Percentiles rank a stretch among this genome's conserved stretches.
Evolutionary conservation across 1,284 basidiomycete genomes (phyloP).

Genomic region (Cryptococcus jaspeensis): DNA sequence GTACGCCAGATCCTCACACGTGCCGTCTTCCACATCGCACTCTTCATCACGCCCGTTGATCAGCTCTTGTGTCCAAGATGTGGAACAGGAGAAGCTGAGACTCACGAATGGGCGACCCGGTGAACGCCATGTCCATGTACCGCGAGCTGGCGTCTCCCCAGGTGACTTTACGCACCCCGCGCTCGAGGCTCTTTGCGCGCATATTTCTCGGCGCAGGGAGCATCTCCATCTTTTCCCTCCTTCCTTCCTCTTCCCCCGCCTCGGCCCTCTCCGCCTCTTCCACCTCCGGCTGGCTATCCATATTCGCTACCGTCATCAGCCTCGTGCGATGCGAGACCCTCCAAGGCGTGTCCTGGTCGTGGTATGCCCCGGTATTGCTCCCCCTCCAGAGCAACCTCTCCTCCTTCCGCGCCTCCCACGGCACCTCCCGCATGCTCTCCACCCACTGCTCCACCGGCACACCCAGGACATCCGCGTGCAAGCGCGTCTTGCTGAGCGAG

Average conservation of each 20-base stretch:
- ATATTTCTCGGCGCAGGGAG: conserved; percentile 8
- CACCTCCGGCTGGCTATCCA: too few relatives aligned
- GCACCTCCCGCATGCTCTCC: conserved; percentile 22
- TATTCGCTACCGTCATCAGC: conserved; percentile 24
- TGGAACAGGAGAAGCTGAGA: neutral
- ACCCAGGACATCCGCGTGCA: conserved; percentile 47
- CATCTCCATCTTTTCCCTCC: conserved; percentile 7
- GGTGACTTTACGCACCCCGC: conserved; percentile 73
- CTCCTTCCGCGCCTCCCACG: conserved; percentile 36
- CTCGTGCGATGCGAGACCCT: conserved; percentile 39
- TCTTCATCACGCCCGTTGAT: conserved; percentile 15
- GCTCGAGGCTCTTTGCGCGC: conserved; percentile 40
- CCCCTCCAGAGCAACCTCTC: conserved; percentile 46
- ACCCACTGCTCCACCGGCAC: conserved; percentile 49
- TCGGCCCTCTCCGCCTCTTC: conserved; percentile 1
- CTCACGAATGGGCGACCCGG: conserved; percentile 41
- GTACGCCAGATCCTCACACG: conserved; percentile 35
- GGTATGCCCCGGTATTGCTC: conserved; percentile 42
- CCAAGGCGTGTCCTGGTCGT: conserved; percentile 34
- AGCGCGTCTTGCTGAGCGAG: conserved; percentile 40
- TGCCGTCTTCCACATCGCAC: conserved; percentile 41
- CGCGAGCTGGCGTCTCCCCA: conserved; percentile 77
- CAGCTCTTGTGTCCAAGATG: too few relatives aligned
- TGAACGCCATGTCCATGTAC: conserved; percentile 59
- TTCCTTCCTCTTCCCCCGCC: neutral